Base-by-base conservation (phyloP, 208 protist species). In the Acanthamoeba lenticulata region DNA sequence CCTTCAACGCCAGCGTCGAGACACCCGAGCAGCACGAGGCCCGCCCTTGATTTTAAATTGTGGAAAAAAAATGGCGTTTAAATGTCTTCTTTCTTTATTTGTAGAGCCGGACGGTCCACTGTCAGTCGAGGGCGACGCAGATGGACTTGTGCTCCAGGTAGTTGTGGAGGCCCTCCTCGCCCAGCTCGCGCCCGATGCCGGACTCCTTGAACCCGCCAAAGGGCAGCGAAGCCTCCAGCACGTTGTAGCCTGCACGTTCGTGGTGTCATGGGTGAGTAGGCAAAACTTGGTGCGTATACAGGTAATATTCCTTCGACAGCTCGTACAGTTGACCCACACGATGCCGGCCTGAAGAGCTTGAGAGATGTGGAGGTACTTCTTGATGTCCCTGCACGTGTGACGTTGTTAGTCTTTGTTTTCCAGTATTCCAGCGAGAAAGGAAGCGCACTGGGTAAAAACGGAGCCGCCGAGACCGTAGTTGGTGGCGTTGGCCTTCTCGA, bases 401-500 rank as follows among this genome's bases (percentile, higher is more conserved):
- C 36, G 9, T 81, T 6, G 40, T 81, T 7, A 81, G 27, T 4
- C 19, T 4, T n/a, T 11, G 6, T 52, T 52, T n/a, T n/a, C n/a
- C n/a, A n/a, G n/a, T n/a, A n/a, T n/a, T n/a, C n/a, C 55, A 62
- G 55, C 15, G 55, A 62, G 62, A 72, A 5, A 72, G 62, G 5
- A 38, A 38, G 65, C 5, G 47, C 47, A 95, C 49, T 74, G 72
- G 90, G 97, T 98, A 96, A 98, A 98, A 21, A 98, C 98, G 94
- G 97, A 98, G 15, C 96, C 97, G 44, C 97, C 98, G 45, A 99
- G 97, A 57, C 97, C 98, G 95, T 98, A 98, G 17, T 96, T 95
- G 86, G 97, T 98, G n/a, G 94, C 91, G 95, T 99, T 99, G 40
- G 98, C 98, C 29, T 98, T 94, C 38, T 97, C 72, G 57, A 99